Evolutionary conservation across 2,329 filamentous ascomycete species (phyloP), one percentile per base, ranked within the genome.

Genomic region (Neoscytalidium dimidiatum): DNA sequence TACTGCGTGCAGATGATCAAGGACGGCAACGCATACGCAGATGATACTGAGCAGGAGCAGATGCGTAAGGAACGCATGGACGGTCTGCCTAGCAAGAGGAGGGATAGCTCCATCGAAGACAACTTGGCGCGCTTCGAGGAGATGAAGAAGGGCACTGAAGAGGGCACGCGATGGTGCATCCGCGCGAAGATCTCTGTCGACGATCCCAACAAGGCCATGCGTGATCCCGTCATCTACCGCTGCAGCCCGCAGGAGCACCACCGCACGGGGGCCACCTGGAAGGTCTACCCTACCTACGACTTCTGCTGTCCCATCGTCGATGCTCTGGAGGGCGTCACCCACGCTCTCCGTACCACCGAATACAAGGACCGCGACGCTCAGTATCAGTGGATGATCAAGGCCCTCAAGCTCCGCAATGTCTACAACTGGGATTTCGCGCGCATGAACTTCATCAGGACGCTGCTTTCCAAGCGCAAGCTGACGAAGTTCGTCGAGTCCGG

Each of bases 151-250:
- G 94, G 90, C 49, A 90, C 88, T 2, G 86, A 90, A 56, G 89
- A 94, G 77, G 95, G 95, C 66, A 80, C 88, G 56, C 88, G 85
- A 74, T 94, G 94, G 88, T 97, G 92, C 80, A 96, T 99, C 70
- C 91, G 95, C 67, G 95, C 95, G 66, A 97, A 96, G 84, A 92
- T 98, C 71, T 94, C 92, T 1, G 87, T 91, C 71, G 92, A 96
- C 78, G 91, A 95, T 80, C 91, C 91, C 69, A 98, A 99, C 84
- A 96, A 96, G 80, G 92, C 95, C 62, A 89, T 98, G 86, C 87
- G 95, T 69, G 95, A 99, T 78, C 95, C 95, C 13, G 94, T 98
- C 78, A 96, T 99, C 78, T 98, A 97, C 84, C 90, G 95, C 70
- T 97, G 93, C 86, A 97, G 96, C 73, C 83, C 86, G 5, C 75